Conservation (phyloP, 2,329 filamentous ascomycete species). For the Phaeosphaeriaceae sp. region DNA sequence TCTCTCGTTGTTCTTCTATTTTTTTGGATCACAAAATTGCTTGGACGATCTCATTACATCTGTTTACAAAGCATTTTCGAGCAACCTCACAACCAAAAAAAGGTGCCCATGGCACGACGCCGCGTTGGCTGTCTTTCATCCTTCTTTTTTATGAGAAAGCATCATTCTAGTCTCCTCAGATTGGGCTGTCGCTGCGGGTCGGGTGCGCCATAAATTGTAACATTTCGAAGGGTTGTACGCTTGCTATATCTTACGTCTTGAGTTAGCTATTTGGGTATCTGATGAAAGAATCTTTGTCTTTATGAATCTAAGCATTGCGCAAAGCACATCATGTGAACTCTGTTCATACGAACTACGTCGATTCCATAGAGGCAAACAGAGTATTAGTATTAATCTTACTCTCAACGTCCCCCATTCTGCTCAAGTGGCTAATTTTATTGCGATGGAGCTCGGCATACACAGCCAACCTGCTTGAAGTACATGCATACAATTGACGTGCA, state of each 20-base stretch:
- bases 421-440: too few relatives aligned
- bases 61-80: slow-evolving; percentile 2
- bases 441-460: too few relatives aligned
- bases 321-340: neutral
- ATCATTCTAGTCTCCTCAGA: slow-evolving; percentile 8
- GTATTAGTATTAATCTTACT: too few relatives aligned
- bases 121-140: slow-evolving; percentile 18
- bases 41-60: slow-evolving; percentile 1
- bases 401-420: too few relatives aligned
- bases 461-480: neutral
- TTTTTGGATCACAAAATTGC: slow-evolving; percentile 24
- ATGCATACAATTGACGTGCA: neutral
- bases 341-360: too few relatives aligned
- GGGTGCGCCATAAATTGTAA: slow-evolving; percentile 35
- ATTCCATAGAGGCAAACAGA: too few relatives aligned
- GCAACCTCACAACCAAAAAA: slow-evolving; percentile 1
- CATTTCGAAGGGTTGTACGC: slow-evolving; percentile 16
- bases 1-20: slow-evolving; percentile 4
- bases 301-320: slow-evolving; percentile 21
- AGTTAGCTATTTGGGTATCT: slow-evolving; percentile 8
- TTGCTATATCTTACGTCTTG: slow-evolving; percentile 1
- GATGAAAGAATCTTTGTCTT: slow-evolving; percentile 22
- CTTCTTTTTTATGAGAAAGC: slow-evolving; percentile 1
- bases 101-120: slow-evolving; percentile 37
- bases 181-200: slow-evolving; percentile 24